Evolutionary conservation across 805 yeast species (phyloP), one percentile per base, ranked within the genome.

Genomic region (Candida boidinii): DNA sequence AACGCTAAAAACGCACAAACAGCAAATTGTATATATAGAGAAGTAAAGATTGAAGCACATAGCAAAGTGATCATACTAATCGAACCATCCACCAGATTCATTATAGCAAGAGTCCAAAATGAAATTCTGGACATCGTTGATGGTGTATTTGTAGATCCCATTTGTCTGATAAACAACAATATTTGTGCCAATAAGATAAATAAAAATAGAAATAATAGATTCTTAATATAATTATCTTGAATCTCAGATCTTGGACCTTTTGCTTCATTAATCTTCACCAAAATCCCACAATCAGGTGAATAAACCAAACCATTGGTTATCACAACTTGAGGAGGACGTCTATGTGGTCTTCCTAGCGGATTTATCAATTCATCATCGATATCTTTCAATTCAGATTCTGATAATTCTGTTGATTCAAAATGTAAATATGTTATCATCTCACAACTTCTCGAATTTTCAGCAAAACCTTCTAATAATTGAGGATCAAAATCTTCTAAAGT

Each of bases 221-320:
- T 51, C 53, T 76, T 51, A 24, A 70, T 53, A 31, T 52, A 47
- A 4, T 41, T 33, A 26, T 51, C 48, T 23, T 51, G 57, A 15
- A 70, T 64, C 46, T 79, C 88, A 31, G 60, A 54, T 39, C 76
- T 71, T n/a, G 68, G 57, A 1, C 96, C 96, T 11, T 36, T 34
- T 3, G 62, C 54, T 6, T 47, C 41, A 7, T 53, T 51, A 6
- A 70, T 26, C 5, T 56, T 51, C 4, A 84, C 39, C 2, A 70
- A 50, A 3, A 79, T 48, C 0, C 88, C 94, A 62, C 97, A 88
- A 50, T 88, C 95, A 0, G 96, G 96, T 0, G 95, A 85, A 48
- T 83, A 87, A 14, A 85, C 38, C 11, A 85, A 40, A 6, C 80
- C 86, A 9, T 68, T 56, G 2, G 67, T 52, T 8, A 88, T 46